These are phyloP conservation scores for Lactarius hatsudake DNA, from an alignment of 768 basidiomycete species.

Conservation along the genomic window DNA sequence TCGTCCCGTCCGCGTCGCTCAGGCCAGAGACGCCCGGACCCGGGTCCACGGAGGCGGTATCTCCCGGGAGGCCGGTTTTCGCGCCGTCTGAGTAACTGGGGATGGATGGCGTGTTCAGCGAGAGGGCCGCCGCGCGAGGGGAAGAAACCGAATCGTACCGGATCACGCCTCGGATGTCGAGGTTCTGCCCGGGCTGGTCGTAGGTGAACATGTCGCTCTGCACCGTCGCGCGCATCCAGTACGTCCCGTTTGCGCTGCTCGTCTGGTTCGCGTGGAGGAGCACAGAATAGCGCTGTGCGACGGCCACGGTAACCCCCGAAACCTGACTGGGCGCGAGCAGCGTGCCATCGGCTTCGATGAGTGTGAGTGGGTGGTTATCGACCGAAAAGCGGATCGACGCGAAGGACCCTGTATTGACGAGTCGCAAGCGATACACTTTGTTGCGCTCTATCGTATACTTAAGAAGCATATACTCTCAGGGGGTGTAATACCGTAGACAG, in stretches of 20 bases:
- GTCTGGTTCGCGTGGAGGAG: slow-evolving; percentile 43
- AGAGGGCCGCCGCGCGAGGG: too few relatives aligned
- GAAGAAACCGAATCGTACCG: background rate
- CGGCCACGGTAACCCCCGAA: slow-evolving; percentile 40
- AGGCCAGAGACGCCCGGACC: slow-evolving; percentile 15
- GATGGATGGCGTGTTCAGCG: background rate
- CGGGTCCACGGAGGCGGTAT: slow-evolving; percentile 18
- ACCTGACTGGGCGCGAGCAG: slow-evolving; percentile 40
- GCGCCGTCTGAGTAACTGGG: slow-evolving; percentile 20
- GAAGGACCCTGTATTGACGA: slow-evolving; percentile 49
- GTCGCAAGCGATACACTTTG: slow-evolving; percentile 45
- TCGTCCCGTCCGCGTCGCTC: slow-evolving; percentile 10
- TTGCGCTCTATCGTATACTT: slow-evolving; percentile 38
- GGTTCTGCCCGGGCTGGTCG: slow-evolving; percentile 21
- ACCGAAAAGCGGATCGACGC: slow-evolving; percentile 45
- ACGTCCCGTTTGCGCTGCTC: slow-evolving; percentile 35
- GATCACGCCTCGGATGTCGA: slow-evolving; percentile 24
- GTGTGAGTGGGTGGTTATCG: slow-evolving; percentile 44
- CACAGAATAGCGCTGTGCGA: slow-evolving; percentile 53
- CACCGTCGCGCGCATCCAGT: slow-evolving; percentile 42
- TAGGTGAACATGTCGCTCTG: slow-evolving; percentile 38
- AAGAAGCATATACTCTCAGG: slow-evolving; percentile 28
- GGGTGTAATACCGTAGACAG: background rate
- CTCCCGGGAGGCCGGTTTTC: slow-evolving; percentile 10
- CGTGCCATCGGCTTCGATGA: slow-evolving; percentile 51